These are phyloP conservation scores for Fomitopsis palustris DNA, from an alignment of 1,284 basidiomycete genomes.

Conservation along the genomic window DNA sequence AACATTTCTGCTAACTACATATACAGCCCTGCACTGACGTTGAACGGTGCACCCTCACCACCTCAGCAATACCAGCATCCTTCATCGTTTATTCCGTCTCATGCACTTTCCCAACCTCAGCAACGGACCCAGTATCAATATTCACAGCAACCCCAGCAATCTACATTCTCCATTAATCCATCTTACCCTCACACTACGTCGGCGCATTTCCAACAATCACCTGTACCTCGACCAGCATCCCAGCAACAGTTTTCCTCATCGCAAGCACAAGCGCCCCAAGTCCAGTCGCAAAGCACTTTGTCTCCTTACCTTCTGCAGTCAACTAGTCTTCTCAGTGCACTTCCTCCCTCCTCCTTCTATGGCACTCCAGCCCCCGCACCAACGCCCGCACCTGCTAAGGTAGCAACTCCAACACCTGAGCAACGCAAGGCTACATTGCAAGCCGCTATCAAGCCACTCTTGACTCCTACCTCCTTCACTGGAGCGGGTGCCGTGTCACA, in stretches of 20 bases:
- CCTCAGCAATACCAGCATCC: constrained; percentile 36
- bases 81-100: constrained; percentile 24
- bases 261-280: constrained; percentile 24
- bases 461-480: constrained; percentile 55
- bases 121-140: constrained; percentile 35
- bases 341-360: constrained; percentile 39
- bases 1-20: constrained; percentile 8
- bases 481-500: constrained; percentile 63
- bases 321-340: constrained; percentile 33
- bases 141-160: constrained; percentile 35
- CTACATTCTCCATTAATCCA: constrained; percentile 32
- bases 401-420: constrained; percentile 23
- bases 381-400: constrained; percentile 17
- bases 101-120: constrained; percentile 32
- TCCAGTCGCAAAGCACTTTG: constrained; percentile 46
- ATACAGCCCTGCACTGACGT: constrained; percentile 48
- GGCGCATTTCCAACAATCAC: constrained; percentile 34
- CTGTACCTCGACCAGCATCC: constrained; percentile 20
- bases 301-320: constrained; percentile 63
- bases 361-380: constrained; percentile 10
- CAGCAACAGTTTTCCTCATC: constrained; percentile 32
- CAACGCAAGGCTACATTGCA: constrained; percentile 45
- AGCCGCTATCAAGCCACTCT: constrained; percentile 44
- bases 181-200: constrained; percentile 29
- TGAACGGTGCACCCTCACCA: constrained; percentile 33